Conservation (phyloP, 352 stramenopile species). For the Phytophthora lateralis region DNA sequence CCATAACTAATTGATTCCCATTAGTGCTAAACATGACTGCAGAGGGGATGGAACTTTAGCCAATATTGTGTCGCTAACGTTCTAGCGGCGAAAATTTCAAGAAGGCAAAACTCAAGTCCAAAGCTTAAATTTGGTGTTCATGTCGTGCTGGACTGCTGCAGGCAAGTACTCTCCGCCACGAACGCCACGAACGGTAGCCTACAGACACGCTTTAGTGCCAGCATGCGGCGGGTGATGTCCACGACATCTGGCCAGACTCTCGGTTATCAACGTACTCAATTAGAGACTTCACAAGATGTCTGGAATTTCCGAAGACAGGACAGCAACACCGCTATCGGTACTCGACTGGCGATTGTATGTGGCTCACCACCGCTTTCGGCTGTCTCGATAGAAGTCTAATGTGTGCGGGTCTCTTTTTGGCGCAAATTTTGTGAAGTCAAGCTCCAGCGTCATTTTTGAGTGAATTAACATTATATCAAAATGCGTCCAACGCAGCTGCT, state of each 20-base stretch:
- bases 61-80: neutral
- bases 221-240: no score
- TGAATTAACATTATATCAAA: slow-evolving; percentile 17
- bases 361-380: neutral
- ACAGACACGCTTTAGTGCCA: slow-evolving; percentile 3
- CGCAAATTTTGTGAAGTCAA: slow-evolving; percentile 28
- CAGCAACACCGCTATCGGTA: neutral
- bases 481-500: no score
- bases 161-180: neutral
- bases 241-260: slow-evolving; percentile 5
- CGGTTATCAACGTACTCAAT: neutral
- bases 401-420: slow-evolving; percentile 1
- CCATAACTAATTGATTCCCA: no score
- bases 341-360: neutral
- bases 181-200: slow-evolving; percentile 2
- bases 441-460: slow-evolving; percentile 8
- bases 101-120: neutral
- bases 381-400: neutral
- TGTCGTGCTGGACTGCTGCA: neutral
- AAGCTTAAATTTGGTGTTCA: neutral
- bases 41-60: no score
- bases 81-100: neutral
- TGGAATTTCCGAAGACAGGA: neutral
- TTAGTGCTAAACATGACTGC: no score
- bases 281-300: neutral